Evolutionary conservation across 2,329 filamentous ascomycete genomes (phyloP).

Genomic region (Colletotrichum musae): DNA sequence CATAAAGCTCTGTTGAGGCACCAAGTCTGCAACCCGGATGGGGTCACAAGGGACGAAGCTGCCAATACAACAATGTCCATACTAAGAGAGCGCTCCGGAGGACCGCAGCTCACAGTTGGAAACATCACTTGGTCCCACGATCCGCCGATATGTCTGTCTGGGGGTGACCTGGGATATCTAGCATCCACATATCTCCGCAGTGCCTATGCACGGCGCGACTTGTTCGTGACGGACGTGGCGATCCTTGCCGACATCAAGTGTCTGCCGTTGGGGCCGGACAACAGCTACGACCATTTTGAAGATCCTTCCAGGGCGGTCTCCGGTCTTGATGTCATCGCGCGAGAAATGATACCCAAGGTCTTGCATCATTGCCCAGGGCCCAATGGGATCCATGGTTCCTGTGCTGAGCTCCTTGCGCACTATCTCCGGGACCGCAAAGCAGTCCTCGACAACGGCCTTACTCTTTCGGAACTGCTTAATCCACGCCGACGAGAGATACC

Average conservation of each 20-base stretch:
- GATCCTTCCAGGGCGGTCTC: no score
- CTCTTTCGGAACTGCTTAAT: no score
- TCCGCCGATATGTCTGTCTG: neutral
- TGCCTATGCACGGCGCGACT: neutral
- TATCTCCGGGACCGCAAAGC: no score
- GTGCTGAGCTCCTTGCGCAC: no score
- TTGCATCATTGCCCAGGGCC: no score
- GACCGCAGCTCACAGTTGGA: neutral
- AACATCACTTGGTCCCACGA: neutral
- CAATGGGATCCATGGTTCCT: no score
- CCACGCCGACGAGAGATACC: no score
- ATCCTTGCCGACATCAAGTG: neutral
- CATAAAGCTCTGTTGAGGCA: neutral
- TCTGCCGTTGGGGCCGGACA: neutral
- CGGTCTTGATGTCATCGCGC: no score
- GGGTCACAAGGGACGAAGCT: neutral
- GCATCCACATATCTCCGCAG: neutral
- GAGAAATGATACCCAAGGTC: no score
- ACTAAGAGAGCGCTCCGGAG: neutral
- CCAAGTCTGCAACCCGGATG: neutral
- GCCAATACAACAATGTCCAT: neutral
- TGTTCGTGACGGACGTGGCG: neutral
- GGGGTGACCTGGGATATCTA: neutral
- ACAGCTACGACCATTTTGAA: no score
- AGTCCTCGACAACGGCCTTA: no score